Evolutionary conservation across 169 alveolate genomes (phyloP).

Genomic region (Plasmodium adleri): DNA sequence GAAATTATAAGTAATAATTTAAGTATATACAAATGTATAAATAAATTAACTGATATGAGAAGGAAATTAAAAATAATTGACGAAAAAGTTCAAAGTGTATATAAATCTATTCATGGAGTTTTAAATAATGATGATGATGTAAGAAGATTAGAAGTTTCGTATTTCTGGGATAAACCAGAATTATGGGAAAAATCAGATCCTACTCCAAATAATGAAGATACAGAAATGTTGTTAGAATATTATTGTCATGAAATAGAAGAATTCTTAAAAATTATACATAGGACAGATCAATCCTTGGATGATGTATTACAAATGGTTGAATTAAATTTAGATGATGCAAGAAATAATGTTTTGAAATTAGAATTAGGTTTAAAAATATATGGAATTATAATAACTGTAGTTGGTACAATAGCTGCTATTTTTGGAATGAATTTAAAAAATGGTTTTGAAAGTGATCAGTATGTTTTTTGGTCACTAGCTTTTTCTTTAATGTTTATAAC

Average conservation of each 20-base stretch:
- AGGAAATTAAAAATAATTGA: constrained; percentile 78
- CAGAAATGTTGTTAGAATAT: constrained; percentile 85
- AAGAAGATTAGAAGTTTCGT: constrained; percentile 81
- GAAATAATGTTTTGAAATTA: constrained; percentile 84
- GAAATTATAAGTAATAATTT: constrained; percentile 78
- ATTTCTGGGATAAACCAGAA: constrained; percentile 81
- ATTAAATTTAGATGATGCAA: constrained; percentile 85
- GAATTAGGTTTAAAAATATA: constrained; percentile 87
- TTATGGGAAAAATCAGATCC: constrained; percentile 83
- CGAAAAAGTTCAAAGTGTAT: constrained; percentile 82
- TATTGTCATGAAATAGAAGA: constrained; percentile 88
- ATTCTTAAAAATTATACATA: constrained; percentile 78
- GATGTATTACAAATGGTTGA: constrained; percentile 88
- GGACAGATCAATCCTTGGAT: constrained; percentile 85
- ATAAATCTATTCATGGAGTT: constrained; percentile 81
- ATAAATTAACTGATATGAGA: constrained; percentile 81
- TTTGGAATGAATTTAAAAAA: constrained; percentile 89
- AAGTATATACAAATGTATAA: constrained; percentile 79
- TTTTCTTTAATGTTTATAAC: constrained; percentile 80
- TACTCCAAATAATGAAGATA: constrained; percentile 80
- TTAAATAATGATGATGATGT: constrained; percentile 83
- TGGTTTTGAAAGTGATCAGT: constrained; percentile 81
- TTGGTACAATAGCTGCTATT: constrained; percentile 86
- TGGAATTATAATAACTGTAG: constrained; percentile 84
- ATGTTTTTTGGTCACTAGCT: constrained; percentile 84